Percentiles rank a stretch among this genome's conserved stretches.
phyloP scores from a whole-genome alignment of 2,329 filamentous ascomycete species.

The Dactylonectria estremocensis region DNA sequence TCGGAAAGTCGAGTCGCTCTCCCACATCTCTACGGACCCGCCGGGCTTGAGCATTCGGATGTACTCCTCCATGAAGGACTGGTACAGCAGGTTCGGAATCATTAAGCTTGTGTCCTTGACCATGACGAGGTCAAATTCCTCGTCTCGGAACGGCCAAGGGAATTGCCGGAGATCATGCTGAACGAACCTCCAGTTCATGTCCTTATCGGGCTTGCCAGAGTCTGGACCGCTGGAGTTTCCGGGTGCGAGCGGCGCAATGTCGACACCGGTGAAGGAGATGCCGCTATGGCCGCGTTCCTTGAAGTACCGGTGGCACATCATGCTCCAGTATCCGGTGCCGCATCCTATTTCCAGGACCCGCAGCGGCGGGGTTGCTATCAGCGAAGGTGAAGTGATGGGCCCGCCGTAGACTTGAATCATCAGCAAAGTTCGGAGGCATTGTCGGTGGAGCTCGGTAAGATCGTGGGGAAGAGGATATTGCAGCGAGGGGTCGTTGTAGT shows the following conservation, averaged over 20 bases:
- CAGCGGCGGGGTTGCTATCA: slow-evolving; percentile 77
- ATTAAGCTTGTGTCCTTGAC: slow-evolving; percentile 85
- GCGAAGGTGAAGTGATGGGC: slow-evolving; percentile 80
- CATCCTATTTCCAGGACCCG: slow-evolving; percentile 90
- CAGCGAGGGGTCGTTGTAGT: slow-evolving; percentile 80
- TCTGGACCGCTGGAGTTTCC: slow-evolving; percentile 53
- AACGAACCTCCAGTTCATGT: slow-evolving; percentile 90
- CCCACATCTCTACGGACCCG: slow-evolving; percentile 90
- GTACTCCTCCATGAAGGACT: slow-evolving; percentile 77
- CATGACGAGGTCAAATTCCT: slow-evolving; percentile 90
- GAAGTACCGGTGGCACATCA: slow-evolving; percentile 88
- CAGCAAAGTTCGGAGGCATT: slow-evolving; percentile 87
- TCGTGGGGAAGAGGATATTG: slow-evolving; percentile 92
- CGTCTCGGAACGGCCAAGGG: slow-evolving; percentile 84
- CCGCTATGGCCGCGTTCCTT: slow-evolving; percentile 75
- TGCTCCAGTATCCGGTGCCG: slow-evolving; percentile 91
- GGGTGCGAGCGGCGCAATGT: slow-evolving; percentile 80
- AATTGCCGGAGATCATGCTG: slow-evolving; percentile 85
- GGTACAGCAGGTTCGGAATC: slow-evolving; percentile 72
- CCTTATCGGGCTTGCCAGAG: slow-evolving; percentile 71
- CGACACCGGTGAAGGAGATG: slow-evolving; percentile 86
- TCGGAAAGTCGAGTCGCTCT: slow-evolving; percentile 87
- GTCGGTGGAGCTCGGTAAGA: slow-evolving; percentile 87
- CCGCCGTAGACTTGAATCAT: slow-evolving; percentile 86
- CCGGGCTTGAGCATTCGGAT: slow-evolving; percentile 83